Evolutionary conservation across 305 asterid species (phyloP).

Genomic region (Stenogyne calaminthoides): DNA sequence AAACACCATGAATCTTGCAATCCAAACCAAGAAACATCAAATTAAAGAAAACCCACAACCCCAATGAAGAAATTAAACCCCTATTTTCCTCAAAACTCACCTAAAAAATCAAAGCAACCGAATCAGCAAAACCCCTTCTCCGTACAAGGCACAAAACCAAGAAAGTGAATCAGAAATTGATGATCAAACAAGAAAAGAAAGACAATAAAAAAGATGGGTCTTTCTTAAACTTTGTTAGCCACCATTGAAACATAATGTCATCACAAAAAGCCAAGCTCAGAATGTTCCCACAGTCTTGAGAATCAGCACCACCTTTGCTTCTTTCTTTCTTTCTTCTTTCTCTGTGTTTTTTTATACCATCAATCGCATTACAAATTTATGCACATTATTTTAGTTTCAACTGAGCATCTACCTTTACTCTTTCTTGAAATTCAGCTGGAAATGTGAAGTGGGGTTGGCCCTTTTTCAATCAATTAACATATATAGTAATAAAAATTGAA

Average conservation of each 20-base stretch:
- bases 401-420: conserved; percentile 12
- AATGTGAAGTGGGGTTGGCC: conserved; percentile 38
- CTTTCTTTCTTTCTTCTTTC: conserved; percentile 14
- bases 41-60: too few species aligned
- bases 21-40: too few species aligned
- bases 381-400: conserved; percentile 3
- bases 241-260: conserved; percentile 69
- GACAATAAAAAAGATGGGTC: conserved; percentile 47
- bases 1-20: too few species aligned
- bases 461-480: conserved; percentile 12
- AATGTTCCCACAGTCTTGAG: conserved; percentile 62
- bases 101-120: conserved; percentile 28
- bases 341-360: conserved; percentile 24
- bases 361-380: conserved; percentile 13
- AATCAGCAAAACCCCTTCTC: conserved; percentile 23
- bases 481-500: background rate
- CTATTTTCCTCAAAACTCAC: conserved; percentile 27
- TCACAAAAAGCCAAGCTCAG: conserved; percentile 67
- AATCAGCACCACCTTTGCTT: conserved; percentile 65
- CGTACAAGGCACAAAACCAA: conserved; percentile 39
- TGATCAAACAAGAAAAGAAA: conserved; percentile 36
- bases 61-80: background rate
- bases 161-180: conserved; percentile 29
- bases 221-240: conserved; percentile 74
- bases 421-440: conserved; percentile 38